Conservation (phyloP, 768 basidiomycete species). For the Glaciozyma martinii region DNA sequence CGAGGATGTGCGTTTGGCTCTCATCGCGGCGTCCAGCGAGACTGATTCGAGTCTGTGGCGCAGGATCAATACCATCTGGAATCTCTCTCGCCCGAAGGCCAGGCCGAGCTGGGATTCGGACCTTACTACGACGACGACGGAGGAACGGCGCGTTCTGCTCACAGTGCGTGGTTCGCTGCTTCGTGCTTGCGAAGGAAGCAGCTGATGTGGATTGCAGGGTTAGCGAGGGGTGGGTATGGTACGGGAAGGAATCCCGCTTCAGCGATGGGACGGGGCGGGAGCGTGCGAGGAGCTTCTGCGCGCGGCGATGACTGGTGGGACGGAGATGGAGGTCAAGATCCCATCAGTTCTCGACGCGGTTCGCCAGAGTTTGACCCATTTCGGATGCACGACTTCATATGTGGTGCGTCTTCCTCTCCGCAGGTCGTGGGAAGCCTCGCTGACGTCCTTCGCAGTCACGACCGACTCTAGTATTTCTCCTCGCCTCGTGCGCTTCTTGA, state of each 20-base stretch:
- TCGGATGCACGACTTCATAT: background rate
- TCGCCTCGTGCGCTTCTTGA: too few species aligned
- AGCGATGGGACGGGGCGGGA: background rate
- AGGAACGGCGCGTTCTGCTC: background rate
- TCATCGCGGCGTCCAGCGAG: too few species aligned
- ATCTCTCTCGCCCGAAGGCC: background rate
- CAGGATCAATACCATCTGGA: constrained; percentile 2
- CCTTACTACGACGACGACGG: constrained; percentile 1
- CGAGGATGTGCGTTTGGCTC: background rate
- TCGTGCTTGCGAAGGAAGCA: background rate
- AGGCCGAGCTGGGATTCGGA: background rate
- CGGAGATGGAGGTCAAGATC: too few species aligned
- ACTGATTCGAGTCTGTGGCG: too few species aligned
- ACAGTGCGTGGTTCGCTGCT: background rate
- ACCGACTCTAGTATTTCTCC: background rate
- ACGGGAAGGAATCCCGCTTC: too few species aligned
- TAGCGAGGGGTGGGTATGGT: background rate
- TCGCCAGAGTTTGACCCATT: background rate
- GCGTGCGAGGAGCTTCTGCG: background rate
- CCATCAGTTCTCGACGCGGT: background rate
- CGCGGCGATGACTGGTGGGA: background rate
- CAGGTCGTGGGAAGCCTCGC: background rate
- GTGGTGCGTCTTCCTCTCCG: background rate
- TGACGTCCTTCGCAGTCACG: background rate
- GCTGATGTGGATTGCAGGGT: background rate